Evolutionary conservation across 306 rosid genomes (phyloP), one percentile per base, ranked within the genome.

Genomic region (Malus sieversii): DNA sequence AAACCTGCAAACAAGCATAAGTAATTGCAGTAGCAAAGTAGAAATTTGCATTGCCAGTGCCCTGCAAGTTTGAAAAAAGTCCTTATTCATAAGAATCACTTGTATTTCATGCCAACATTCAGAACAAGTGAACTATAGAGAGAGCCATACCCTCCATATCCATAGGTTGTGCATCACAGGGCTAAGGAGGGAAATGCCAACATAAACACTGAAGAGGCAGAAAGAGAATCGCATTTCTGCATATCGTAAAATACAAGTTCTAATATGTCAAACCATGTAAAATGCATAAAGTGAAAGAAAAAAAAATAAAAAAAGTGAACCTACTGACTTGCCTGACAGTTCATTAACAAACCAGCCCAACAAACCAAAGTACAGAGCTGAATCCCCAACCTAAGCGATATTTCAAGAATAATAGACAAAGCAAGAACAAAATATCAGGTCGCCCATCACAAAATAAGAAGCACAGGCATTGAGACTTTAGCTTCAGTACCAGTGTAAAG

Each of bases 161-260:
- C 98, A 94, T 74, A 91, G 86, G 83, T 94, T 94, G 92, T 94
- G 98, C 98, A 94, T 94, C 82, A 93, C 97, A 68, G 97, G 98
- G 85, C 98, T 91, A 60, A 94, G 96, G 69, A 92, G 92, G 66
- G 96, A 87, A 86, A 94, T 92, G 77, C 97, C 97, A 68, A 90
- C 79, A 82, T 88, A 90, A 79, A 88, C 95, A 68, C 97, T 86
- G 82, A 94, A 87, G 55, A 94, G 88, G 88, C 92, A 90, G 90
- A 94, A 91, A 13, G 97, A 88, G 84, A 90, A 92, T 84, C 87
- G 82, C 95, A 94, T 87, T 75, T 92, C 98, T 94, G 88, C 77
- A 86, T 78, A 78, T 64, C 73, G 78, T 75, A 70, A 73, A 84
- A 77, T 71, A 29, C 78, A 83, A 83, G 68, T 82, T 22, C 64